These are phyloP conservation scores for Salvia rosmarinus DNA, from an alignment of 257 asterid genomes.

Conservation along the genomic window DNA sequence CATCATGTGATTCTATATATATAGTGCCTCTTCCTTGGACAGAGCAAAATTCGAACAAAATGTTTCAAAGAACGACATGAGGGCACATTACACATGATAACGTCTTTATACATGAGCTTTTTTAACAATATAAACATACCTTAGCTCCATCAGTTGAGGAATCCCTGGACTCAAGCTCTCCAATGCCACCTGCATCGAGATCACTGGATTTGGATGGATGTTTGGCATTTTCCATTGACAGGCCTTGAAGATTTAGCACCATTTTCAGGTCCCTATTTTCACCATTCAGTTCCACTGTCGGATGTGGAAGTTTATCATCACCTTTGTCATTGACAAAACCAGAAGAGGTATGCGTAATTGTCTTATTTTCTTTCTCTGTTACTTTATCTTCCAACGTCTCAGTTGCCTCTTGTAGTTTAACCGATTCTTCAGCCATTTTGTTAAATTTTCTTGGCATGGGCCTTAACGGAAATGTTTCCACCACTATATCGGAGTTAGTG, in stretches of 20 bases:
- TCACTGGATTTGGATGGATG: constrained; percentile 28
- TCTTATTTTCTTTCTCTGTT: constrained; percentile 32
- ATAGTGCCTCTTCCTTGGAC: no score
- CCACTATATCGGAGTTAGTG: constrained; percentile 41
- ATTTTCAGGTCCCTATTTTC: constrained; percentile 31
- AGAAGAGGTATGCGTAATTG: constrained; percentile 33
- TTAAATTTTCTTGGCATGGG: constrained; percentile 48
- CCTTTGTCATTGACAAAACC: constrained; percentile 25
- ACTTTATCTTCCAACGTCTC: constrained; percentile 35
- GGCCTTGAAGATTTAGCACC: constrained; percentile 28
- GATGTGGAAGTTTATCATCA: constrained; percentile 35
- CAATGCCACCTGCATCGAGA: constrained; percentile 17
- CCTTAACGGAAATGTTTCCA: constrained; percentile 75
- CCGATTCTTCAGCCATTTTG: constrained; percentile 42
- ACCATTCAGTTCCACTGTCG: constrained; percentile 26
- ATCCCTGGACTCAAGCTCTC: constrained; percentile 36
- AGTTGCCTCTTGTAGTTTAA: constrained; percentile 35
- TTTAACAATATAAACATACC: constrained; percentile 35
- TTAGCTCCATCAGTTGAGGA: constrained; percentile 31
- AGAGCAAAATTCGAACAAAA: no score
- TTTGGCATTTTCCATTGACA: constrained; percentile 38
- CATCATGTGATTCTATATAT: background rate
- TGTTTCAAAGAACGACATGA: no score
- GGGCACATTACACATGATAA: no score
- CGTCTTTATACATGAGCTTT: no score